Conservation (phyloP, 2,329 filamentous ascomycete genomes). For the Dactylellina cionopaga region DNA sequence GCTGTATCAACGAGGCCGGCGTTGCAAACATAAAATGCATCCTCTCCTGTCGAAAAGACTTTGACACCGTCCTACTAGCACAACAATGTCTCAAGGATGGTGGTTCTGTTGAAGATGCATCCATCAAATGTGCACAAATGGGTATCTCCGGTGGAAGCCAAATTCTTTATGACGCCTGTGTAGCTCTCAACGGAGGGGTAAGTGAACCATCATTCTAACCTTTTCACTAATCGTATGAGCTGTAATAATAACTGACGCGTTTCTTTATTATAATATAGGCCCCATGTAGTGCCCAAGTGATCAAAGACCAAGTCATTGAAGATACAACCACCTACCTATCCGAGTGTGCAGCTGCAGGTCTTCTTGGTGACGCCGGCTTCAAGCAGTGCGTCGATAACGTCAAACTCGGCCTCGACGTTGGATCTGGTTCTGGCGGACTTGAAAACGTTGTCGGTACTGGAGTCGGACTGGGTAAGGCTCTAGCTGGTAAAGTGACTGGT, state of each 20-base stretch:
- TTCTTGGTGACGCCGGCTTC: conserved; percentile 15
- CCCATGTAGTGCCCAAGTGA: conserved; percentile 32
- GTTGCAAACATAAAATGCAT: conserved; percentile 25
- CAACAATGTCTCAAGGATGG: conserved; percentile 45
- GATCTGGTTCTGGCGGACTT: conserved; percentile 18
- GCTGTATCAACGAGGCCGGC: conserved; percentile 24
- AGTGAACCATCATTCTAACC: too few relatives aligned
- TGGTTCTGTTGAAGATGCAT: conserved; percentile 15
- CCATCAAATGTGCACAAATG: conserved; percentile 29
- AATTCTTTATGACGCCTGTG: conserved; percentile 33
- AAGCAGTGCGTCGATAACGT: conserved; percentile 33
- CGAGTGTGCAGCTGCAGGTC: conserved; percentile 25
- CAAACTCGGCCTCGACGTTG: conserved; percentile 18
- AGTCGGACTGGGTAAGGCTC: too few relatives aligned
- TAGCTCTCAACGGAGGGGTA: conserved; percentile 36
- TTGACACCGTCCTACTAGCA: conserved; percentile 38
- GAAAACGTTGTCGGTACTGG: not conserved
- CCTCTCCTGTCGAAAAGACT: conserved; percentile 26
- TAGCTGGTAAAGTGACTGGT: not conserved
- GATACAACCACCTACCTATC: conserved; percentile 32
- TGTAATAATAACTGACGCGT: too few relatives aligned
- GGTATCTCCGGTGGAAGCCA: conserved; percentile 25
- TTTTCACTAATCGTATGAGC: too few relatives aligned
- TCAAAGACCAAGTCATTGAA: conserved; percentile 42
- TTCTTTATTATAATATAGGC: conserved; percentile 8